These are phyloP conservation scores for Annulohypoxylon bovei DNA, from an alignment of 495 filamentous ascomycete genomes.

Conservation along the genomic window DNA sequence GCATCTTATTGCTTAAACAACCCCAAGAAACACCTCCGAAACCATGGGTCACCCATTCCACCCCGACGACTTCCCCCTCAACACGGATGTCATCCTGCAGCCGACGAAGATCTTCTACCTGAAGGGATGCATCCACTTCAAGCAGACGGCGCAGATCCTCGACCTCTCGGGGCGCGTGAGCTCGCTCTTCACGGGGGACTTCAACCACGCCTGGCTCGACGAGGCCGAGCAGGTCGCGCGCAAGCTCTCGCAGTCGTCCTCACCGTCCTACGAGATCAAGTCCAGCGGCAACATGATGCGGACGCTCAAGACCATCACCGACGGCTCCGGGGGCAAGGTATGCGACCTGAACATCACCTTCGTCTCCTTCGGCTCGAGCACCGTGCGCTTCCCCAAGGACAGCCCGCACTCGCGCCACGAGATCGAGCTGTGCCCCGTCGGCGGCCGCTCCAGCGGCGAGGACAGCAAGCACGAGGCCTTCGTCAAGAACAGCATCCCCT, in stretches of 20 bases:
- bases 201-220: slow-evolving; percentile 45
- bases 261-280: slow-evolving; percentile 38
- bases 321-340: slow-evolving; percentile 30
- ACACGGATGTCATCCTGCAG: slow-evolving; percentile 32
- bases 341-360: slow-evolving; percentile 48
- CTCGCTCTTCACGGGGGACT: slow-evolving; percentile 36
- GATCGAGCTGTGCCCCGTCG: slow-evolving; percentile 45
- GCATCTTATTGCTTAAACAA: too few relatives aligned
- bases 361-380: slow-evolving; percentile 42
- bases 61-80: slow-evolving; percentile 49
- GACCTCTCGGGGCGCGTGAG: slow-evolving; percentile 28
- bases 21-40: background rate
- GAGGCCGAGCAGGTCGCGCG: slow-evolving; percentile 28
- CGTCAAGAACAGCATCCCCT: slow-evolving; percentile 43
- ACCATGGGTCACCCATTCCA: slow-evolving; percentile 46
- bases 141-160: slow-evolving; percentile 38
- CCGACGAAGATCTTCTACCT: slow-evolving; percentile 40
- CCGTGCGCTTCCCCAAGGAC: slow-evolving; percentile 39
- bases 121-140: slow-evolving; percentile 46
- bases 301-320: slow-evolving; percentile 42
- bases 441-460: slow-evolving; percentile 23
- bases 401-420: slow-evolving; percentile 41
- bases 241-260: background rate
- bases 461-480: slow-evolving; percentile 45
- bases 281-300: slow-evolving; percentile 48